Evolutionary conservation across 331 rosid genomes (phyloP), one percentile per base, ranked within the genome.

Genomic region (Malus hybrid): DNA sequence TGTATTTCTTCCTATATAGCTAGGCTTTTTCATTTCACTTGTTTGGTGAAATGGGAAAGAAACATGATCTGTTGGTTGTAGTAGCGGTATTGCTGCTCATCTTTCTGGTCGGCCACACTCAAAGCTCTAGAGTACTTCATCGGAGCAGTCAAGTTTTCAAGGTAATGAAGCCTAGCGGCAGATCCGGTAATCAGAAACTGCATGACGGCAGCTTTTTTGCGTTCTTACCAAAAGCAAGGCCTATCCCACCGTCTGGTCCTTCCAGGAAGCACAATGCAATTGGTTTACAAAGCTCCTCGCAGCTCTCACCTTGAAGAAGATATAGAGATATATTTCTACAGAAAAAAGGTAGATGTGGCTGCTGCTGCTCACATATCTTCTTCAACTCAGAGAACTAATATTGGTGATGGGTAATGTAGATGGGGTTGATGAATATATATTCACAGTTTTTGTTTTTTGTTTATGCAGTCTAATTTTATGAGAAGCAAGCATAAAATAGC

Each of bases 231-330:
- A 91, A 88, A 84, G 91, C 80, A 55, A 69, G 20, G 76, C 84
- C 88, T 62, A 74, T 89, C 27, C 96, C 97, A 28, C 90, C 96
- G 71, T 91, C 97, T 8, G 91, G 89, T 6, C 97, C 97, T 70
- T 91, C 96, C 8, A 88, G 65, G 85, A 44, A 84, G 78, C 93
- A 89, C 83, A 89, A 91, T 64, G 60, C 5, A 71, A 68, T 91
- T 79, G 93, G 96, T 28, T 71, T 91, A 62, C 80, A 83, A 68
- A 72, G 88, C 77, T 89, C 91, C 24, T 55, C 20, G 48, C 77
- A 77, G n/a, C 44, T 73, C 69, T 77, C 86, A 42, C 93, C 96
- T 54, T 86, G 85, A 79, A 50, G 46, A 46, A 31, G n/a, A 2
- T 3, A 50, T 12, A 8, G 65, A 71, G 18, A 48, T 15, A 27